Evolutionary conservation across 2,329 filamentous ascomycete genomes (phyloP).

Genomic region (Aspergillus versicolor): DNA sequence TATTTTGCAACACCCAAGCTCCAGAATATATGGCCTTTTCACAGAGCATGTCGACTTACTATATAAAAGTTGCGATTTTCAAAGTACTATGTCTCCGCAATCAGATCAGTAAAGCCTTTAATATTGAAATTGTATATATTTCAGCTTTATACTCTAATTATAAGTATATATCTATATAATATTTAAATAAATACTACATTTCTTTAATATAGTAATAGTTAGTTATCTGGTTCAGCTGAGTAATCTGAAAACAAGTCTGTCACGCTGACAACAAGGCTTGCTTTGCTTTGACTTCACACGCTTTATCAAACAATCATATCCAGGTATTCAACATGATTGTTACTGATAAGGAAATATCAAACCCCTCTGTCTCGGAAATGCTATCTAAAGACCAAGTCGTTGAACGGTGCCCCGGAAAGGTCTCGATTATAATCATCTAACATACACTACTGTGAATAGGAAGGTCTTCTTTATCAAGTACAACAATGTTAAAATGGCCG

Average conservation of each 20-base stretch:
- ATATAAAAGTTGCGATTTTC: no score
- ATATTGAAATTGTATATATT: no score
- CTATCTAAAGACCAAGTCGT: constrained; percentile 2
- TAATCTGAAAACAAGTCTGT: background rate
- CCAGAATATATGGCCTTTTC: no score
- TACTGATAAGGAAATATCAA: background rate
- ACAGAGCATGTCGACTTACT: no score
- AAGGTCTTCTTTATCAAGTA: constrained; percentile 2
- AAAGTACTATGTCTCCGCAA: no score
- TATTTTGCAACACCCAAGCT: no score
- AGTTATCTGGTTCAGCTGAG: no score
- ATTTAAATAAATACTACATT: background rate
- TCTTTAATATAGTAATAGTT: background rate
- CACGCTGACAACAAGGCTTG: background rate
- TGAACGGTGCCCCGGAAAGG: constrained; percentile 2
- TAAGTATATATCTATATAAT: no score
- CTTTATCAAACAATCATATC: background rate
- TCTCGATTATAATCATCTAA: background rate
- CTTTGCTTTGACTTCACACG: background rate
- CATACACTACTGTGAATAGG: background rate
- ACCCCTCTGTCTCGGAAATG: background rate
- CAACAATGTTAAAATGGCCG: constrained; percentile 1
- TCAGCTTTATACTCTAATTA: no score
- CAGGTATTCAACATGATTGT: constrained; percentile 1
- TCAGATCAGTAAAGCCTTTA: no score